Percentiles rank a stretch among this genome's conserved stretches.
Conservation (phyloP, 1,139 yeast genomes). For the Debaryomycetaceae sp. region DNA sequence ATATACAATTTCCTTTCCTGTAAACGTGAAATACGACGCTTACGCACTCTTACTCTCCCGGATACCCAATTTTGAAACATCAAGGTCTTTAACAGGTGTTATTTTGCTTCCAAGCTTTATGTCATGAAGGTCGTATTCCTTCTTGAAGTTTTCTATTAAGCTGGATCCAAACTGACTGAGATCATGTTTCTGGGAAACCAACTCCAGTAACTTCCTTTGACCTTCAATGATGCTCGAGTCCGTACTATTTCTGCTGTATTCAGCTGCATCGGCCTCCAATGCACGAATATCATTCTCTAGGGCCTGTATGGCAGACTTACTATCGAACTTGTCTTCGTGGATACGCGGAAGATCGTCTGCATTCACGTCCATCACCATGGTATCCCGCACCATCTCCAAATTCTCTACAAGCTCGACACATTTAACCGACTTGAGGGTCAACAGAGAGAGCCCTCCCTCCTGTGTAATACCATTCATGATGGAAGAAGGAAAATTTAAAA, state of each 20-base stretch:
- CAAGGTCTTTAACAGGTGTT: conserved; percentile 12
- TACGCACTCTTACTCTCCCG: background rate
- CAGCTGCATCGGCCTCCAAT: conserved; percentile 7
- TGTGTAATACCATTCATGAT: conserved; percentile 42
- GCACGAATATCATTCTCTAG: conserved; percentile 19
- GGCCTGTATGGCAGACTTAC: conserved; percentile 11
- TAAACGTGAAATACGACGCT: background rate
- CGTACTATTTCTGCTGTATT: background rate
- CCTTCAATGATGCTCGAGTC: background rate
- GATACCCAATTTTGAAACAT: conserved; percentile 6
- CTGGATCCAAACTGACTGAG: conserved; percentile 12
- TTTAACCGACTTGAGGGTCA: conserved; percentile 42
- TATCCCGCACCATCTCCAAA: conserved; percentile 29
- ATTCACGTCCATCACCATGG: conserved; percentile 11
- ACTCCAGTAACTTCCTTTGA: conserved; percentile 14
- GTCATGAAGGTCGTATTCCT: conserved; percentile 13
- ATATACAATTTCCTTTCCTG: background rate
- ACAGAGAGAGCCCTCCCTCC: conserved; percentile 43
- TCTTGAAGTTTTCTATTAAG: conserved; percentile 9
- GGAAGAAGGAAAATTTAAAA: conserved; percentile 38
- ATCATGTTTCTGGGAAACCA: conserved; percentile 13
- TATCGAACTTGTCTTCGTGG: conserved; percentile 18
- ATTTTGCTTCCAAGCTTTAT: background rate
- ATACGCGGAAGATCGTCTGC: conserved; percentile 17
- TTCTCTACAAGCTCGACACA: conserved; percentile 39